These are phyloP conservation scores for Gossypium schwendimanii DNA, from an alignment of 441 rosid genomes.

Conservation along the genomic window DNA sequence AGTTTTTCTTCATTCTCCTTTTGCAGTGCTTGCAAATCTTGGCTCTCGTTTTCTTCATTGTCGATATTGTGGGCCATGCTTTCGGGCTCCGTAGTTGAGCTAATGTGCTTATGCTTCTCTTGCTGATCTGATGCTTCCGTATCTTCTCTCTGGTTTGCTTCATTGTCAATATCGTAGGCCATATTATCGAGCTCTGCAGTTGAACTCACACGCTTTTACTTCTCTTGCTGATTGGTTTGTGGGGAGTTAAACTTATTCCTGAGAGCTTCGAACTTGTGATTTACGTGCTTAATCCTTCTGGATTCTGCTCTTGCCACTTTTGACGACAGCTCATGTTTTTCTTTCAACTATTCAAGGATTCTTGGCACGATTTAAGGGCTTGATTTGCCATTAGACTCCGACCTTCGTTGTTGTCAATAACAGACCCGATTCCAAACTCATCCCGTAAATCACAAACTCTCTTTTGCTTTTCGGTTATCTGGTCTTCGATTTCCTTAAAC, in stretches of 20 bases:
- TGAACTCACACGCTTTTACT: slow-evolving; percentile 25
- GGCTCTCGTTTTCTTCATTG: slow-evolving; percentile 3
- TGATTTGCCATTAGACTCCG: slow-evolving; percentile 61
- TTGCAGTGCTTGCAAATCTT: slow-evolving; percentile 19
- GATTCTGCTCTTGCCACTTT: slow-evolving; percentile 45
- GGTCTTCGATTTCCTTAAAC: slow-evolving; percentile 50
- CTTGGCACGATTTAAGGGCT: slow-evolving; percentile 62
- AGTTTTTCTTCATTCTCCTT: slow-evolving; percentile 31
- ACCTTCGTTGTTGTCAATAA: slow-evolving; percentile 70
- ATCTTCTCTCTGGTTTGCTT: neutral
- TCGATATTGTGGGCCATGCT: neutral
- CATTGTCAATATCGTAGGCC: neutral
- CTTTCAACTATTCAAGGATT: slow-evolving; percentile 48
- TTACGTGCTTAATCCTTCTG: slow-evolving; percentile 39
- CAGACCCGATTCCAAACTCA: slow-evolving; percentile 51
- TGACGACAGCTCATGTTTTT: slow-evolving; percentile 44
- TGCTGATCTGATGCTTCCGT: slow-evolving; percentile 18
- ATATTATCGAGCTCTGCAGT: neutral
- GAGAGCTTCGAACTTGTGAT: slow-evolving; percentile 35
- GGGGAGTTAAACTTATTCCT: slow-evolving; percentile 20
- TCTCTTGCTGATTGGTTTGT: slow-evolving; percentile 36
- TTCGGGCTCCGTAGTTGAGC: neutral
- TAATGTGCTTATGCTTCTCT: slow-evolving; percentile 38
- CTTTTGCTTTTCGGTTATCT: slow-evolving; percentile 47
- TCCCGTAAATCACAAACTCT: slow-evolving; percentile 56